Percentiles rank a stretch among this genome's conserved stretches.
phyloP scores from a whole-genome alignment of 257 asterid species.

The Solanum rostratum region DNA sequence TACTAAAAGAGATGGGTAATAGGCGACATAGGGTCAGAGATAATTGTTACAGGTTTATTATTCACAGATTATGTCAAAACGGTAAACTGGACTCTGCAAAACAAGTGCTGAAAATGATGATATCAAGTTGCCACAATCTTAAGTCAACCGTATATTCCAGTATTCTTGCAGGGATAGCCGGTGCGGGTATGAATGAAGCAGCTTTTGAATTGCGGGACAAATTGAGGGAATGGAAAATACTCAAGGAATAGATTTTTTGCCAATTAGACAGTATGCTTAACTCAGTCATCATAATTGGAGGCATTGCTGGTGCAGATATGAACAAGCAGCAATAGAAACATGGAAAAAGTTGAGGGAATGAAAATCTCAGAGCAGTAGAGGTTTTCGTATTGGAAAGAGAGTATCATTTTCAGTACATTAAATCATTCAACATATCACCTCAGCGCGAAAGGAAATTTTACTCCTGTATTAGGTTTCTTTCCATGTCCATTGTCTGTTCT shows the following conservation, averaged over 20 bases:
- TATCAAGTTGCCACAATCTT: slow-evolving; percentile 24
- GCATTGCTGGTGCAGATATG: slow-evolving; percentile 53
- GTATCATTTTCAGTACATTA: background rate
- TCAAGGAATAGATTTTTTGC: slow-evolving; percentile 11
- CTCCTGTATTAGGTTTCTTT: background rate
- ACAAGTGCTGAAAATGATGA: slow-evolving; percentile 40
- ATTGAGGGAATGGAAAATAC: slow-evolving; percentile 34
- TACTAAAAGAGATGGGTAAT: slow-evolving; percentile 43
- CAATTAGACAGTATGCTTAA: background rate
- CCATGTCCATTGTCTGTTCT: background rate
- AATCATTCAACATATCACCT: background rate
- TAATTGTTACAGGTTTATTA: slow-evolving; percentile 59
- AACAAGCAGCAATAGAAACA: slow-evolving; percentile 42
- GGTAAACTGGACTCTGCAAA: slow-evolving; percentile 47
- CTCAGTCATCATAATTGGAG: slow-evolving; percentile 22
- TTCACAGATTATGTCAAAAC: slow-evolving; percentile 51
- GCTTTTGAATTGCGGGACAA: slow-evolving; percentile 46
- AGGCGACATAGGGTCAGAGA: slow-evolving; percentile 38
- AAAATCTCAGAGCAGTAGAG: slow-evolving; percentile 16
- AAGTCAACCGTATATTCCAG: slow-evolving; percentile 23
- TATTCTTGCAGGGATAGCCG: slow-evolving; percentile 41
- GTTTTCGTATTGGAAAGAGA: slow-evolving; percentile 1
- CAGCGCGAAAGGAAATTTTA: background rate
- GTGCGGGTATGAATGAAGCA: slow-evolving; percentile 60
- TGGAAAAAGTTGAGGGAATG: slow-evolving; percentile 34